phyloP scores from a whole-genome alignment of 2,329 filamentous ascomycete species.

The Seiridium cupressi region DNA sequence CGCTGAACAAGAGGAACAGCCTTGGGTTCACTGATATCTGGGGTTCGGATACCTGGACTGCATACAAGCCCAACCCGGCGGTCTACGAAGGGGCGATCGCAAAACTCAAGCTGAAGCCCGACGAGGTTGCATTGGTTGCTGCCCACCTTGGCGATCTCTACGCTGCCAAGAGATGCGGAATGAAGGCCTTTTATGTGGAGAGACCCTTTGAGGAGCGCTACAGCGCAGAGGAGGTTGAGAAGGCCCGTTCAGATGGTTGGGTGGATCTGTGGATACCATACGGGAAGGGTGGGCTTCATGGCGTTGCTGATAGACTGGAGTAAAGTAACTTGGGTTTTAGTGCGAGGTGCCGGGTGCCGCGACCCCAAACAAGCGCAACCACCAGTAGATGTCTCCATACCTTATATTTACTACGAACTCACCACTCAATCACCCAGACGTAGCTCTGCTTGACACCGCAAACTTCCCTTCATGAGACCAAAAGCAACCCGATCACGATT shows the following conservation, averaged over 20 bases:
- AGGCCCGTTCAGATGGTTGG: conserved; percentile 45
- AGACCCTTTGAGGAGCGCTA: conserved; percentile 53
- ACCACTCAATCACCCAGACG: too few species aligned
- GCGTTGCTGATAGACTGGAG: conserved; percentile 3
- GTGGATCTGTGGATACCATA: conserved; percentile 55
- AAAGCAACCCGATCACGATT: too few species aligned
- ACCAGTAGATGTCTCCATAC: too few species aligned
- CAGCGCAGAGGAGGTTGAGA: conserved; percentile 36
- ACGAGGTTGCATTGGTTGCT: conserved; percentile 59
- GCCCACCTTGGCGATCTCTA: conserved; percentile 58
- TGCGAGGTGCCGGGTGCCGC: neutral
- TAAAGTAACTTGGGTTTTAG: neutral
- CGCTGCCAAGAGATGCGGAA: conserved; percentile 54
- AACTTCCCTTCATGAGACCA: too few species aligned
- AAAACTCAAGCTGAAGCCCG: conserved; percentile 43
- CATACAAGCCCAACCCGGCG: conserved; percentile 57
- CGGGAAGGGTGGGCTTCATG: neutral
- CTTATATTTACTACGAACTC: too few species aligned
- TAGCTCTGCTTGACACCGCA: too few species aligned
- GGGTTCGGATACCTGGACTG: conserved; percentile 56
- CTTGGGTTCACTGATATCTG: conserved; percentile 53
- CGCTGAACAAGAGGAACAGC: conserved; percentile 45
- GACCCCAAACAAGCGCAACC: too few species aligned
- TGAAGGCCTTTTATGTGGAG: conserved; percentile 60
- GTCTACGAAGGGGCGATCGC: conserved; percentile 57